These are phyloP conservation scores for Litchi chinensis DNA, from an alignment of 345 rosid species.

Conservation along the genomic window DNA sequence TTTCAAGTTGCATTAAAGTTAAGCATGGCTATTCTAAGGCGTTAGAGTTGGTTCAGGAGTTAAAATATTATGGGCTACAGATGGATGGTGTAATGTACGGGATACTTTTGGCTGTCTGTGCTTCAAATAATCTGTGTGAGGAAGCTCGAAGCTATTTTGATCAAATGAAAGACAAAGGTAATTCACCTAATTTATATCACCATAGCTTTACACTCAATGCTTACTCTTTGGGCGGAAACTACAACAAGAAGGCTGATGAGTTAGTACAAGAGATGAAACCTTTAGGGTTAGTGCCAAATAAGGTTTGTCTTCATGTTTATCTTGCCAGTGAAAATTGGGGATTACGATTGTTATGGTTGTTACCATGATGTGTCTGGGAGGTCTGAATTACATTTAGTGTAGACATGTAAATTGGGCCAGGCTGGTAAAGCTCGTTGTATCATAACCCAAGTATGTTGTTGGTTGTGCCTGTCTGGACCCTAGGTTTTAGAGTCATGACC, in stretches of 20 bases:
- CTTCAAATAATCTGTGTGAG: constrained; percentile 70
- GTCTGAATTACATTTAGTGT: too few relatives aligned
- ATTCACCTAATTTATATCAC: constrained; percentile 69
- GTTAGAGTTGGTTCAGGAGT: constrained; percentile 66
- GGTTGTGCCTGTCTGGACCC: too few relatives aligned
- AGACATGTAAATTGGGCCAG: too few relatives aligned
- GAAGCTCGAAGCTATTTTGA: constrained; percentile 73
- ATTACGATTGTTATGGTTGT: too few relatives aligned
- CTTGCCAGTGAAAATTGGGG: too few relatives aligned
- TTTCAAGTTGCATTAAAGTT: constrained; percentile 81
- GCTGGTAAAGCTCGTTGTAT: background rate
- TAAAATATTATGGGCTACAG: constrained; percentile 51
- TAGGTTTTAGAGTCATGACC: too few relatives aligned
- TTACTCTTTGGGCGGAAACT: constrained; percentile 69
- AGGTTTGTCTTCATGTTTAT: too few relatives aligned
- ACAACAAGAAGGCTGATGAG: constrained; percentile 78
- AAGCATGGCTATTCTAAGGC: constrained; percentile 71
- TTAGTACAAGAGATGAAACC: constrained; percentile 76
- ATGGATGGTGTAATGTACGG: constrained; percentile 89
- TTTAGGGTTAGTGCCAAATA: constrained; percentile 78
- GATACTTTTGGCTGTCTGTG: constrained; percentile 84
- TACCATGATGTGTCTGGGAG: too few relatives aligned
- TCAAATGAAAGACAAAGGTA: constrained; percentile 83
- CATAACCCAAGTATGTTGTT: too few relatives aligned
- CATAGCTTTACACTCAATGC: constrained; percentile 90